Evolutionary conservation across 345 rosid genomes (phyloP).

Genomic region (Brassica rapa): DNA sequence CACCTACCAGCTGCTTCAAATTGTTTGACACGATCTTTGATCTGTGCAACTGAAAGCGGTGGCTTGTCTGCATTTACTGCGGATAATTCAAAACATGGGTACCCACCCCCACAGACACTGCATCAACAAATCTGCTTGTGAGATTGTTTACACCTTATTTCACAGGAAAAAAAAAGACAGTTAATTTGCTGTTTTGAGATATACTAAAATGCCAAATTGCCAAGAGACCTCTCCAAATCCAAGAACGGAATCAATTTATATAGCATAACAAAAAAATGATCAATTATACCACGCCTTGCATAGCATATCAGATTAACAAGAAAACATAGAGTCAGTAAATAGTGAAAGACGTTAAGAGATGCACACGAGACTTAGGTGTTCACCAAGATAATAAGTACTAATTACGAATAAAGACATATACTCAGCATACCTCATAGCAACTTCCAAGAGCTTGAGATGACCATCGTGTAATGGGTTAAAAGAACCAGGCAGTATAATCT

Average conservation of each 20-base stretch:
- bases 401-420: conserved; percentile 15
- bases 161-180: background rate
- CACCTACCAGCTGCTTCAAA: conserved; percentile 73
- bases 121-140: conserved; percentile 35
- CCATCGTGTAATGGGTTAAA: conserved; percentile 96
- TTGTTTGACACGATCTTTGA: conserved; percentile 77
- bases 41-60: conserved; percentile 64
- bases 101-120: conserved; percentile 67
- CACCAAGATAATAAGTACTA: conserved; percentile 5
- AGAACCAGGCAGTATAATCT: conserved; percentile 84
- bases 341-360: background rate
- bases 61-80: conserved; percentile 96
- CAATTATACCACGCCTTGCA: background rate
- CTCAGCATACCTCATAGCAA: conserved; percentile 69
- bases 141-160: conserved; percentile 19
- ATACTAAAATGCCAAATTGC: background rate
- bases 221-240: too few relatives aligned
- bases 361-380: conserved; percentile 11
- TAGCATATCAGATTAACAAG: conserved; percentile 20
- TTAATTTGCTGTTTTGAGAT: background rate
- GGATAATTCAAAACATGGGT: conserved; percentile 89
- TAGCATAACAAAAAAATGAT: background rate
- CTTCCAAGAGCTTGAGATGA: conserved; percentile 88
- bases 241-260: background rate
- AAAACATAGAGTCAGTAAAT: conserved; percentile 15